Percentiles rank a stretch among this genome's conserved stretches.
phyloP scores from a whole-genome alignment of 495 filamentous ascomycete species.

The Tirmania nivea region DNA sequence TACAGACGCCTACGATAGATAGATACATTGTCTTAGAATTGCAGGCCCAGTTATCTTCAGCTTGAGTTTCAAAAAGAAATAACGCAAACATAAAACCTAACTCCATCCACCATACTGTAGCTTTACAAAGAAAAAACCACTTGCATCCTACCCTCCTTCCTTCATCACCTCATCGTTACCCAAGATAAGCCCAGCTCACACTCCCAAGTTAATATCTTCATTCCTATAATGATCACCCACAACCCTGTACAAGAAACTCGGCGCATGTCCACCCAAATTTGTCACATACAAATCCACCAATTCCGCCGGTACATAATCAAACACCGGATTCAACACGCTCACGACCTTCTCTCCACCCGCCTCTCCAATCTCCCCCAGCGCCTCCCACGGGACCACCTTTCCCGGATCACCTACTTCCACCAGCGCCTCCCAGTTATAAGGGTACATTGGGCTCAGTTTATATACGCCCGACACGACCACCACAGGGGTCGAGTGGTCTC shows the following conservation, averaged over 20 bases:
- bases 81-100: too few species aligned
- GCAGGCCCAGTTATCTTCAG: too few species aligned
- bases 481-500: slow-evolving; percentile 55
- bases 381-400: slow-evolving; percentile 47
- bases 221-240: slow-evolving; percentile 67
- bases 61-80: too few species aligned
- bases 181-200: too few species aligned
- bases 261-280: slow-evolving; percentile 72
- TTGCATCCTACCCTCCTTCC: too few species aligned
- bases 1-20: too few species aligned
- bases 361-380: slow-evolving; percentile 50
- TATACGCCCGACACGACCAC: slow-evolving; percentile 70
- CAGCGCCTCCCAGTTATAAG: slow-evolving; percentile 50
- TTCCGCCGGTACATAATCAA: slow-evolving; percentile 63
- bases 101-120: too few species aligned
- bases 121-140: too few species aligned
- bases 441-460: slow-evolving; percentile 74
- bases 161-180: too few species aligned
- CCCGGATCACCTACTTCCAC: slow-evolving; percentile 66
- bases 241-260: slow-evolving; percentile 58
- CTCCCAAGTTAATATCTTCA: slow-evolving; percentile 46
- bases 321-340: slow-evolving; percentile 58
- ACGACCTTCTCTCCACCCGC: slow-evolving; percentile 41
- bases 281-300: slow-evolving; percentile 77
- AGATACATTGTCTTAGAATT: too few species aligned